These are phyloP conservation scores for Entelexis paramagnoliae DNA, from an alignment of 1,139 yeast genomes.

Conservation along the genomic window DNA sequence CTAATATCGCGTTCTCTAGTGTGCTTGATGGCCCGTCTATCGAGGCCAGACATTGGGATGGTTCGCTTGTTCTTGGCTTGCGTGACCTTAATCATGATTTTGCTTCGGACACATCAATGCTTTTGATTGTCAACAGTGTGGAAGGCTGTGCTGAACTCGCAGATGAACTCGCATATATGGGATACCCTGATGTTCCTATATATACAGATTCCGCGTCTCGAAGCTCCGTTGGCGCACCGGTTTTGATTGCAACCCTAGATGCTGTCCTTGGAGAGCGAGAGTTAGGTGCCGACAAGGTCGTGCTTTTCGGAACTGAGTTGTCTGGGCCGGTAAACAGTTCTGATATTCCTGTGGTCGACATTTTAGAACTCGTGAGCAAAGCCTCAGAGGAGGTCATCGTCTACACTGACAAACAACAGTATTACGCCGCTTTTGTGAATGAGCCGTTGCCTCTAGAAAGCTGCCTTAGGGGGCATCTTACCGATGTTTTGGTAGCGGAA, in stretches of 20 bases:
- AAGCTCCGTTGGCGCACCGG: no score
- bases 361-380: background rate
- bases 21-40: background rate
- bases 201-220: background rate
- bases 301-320: background rate
- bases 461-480: constrained; percentile 45
- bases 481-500: constrained; percentile 63
- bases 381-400: constrained; percentile 36
- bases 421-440: constrained; percentile 58
- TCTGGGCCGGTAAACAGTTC: background rate
- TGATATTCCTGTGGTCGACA: background rate
- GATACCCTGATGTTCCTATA: background rate
- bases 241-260: background rate
- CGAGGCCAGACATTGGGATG: constrained; percentile 1
- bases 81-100: background rate
- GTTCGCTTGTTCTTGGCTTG: background rate
- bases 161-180: background rate
- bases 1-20: constrained; percentile 40
- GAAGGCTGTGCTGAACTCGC: background rate
- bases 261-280: background rate
- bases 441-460: constrained; percentile 84
- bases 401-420: constrained; percentile 51
- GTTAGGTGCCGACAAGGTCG: background rate
- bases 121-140: background rate
- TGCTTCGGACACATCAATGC: background rate